phyloP scores from a whole-genome alignment of 306 rosid genomes.

The Heteromeles arbutifolia region DNA sequence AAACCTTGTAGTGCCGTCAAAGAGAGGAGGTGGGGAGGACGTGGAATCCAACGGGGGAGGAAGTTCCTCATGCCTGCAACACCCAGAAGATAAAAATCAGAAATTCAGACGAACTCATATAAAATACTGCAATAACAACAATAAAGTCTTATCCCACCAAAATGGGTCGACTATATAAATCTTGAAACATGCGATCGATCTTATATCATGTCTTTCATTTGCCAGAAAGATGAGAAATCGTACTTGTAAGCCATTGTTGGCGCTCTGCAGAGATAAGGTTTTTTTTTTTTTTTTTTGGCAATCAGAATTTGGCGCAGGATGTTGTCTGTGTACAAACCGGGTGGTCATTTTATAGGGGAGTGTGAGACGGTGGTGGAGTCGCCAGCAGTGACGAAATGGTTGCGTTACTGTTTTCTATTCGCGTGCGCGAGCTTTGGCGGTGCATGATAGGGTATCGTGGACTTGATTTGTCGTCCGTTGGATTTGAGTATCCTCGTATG shows the following conservation, averaged over 20 bases:
- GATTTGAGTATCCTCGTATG: not conserved
- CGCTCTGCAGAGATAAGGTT: not conserved
- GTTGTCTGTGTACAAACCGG: not conserved
- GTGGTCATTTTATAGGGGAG: not conserved
- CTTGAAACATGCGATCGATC: no score
- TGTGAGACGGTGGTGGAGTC: not conserved
- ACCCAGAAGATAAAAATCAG: not conserved
- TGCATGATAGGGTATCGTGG: not conserved
- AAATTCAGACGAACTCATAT: not conserved
- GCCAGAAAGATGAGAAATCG: not conserved
- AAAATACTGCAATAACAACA: no score
- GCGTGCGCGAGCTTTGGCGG: no score
- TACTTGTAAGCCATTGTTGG: constrained; percentile 39
- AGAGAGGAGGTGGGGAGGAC: constrained; percentile 61
- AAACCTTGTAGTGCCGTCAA: constrained; percentile 86
- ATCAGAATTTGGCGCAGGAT: not conserved
- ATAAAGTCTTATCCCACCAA: no score
- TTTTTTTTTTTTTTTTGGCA: not conserved
- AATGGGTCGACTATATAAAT: no score
- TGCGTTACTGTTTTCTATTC: not conserved
- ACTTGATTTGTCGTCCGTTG: not conserved
- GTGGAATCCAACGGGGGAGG: constrained; percentile 49
- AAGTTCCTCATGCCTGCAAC: constrained; percentile 26
- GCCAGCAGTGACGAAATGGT: not conserved
- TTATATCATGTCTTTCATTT: no score